Base-by-base conservation (phyloP, 257 asterid species). In the Coffea canephora region DNA sequence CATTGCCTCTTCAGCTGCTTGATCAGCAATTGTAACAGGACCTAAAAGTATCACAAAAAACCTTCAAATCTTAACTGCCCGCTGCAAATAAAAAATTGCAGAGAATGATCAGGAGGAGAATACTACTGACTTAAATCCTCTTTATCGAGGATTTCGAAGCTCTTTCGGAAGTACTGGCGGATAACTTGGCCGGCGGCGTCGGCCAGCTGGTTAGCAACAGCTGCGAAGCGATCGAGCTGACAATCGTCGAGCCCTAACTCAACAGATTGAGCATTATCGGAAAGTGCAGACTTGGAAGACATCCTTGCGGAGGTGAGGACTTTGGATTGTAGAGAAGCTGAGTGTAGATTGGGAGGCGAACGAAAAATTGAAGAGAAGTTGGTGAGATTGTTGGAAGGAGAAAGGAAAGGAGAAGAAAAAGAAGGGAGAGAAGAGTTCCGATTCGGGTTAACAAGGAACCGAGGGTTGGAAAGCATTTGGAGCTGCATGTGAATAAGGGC, bases 1-100 rank as follows among this genome's bases (percentile, higher is more conserved):
- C 99, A 95, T 95, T 0, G 98, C 80, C 85, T 93, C 98, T 88
- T 96, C 99, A 34, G 99, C 98, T 19, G 90, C 93, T 82, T 80
- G 95, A 86, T 96, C 98, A 84, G 97, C 99, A 80, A 96, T 90
- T 62, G 98, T 94, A 80, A 96, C 99, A 19, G 98, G 97, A 88
- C 99, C 99, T 96, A 82, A 78, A 82, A 75, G 25, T 5, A 9
- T 46, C 67, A 75, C 46, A 69, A 41, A 69, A 70, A 9, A 25
- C 6, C 49, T 10, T 25, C 59, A 19, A 41, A 66, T 15, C 3
- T 64, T 2, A 82, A 31, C 16, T 27, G 69, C 10, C 27, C 3
- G 43, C 43, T 3, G 43, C 5, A 39, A 39, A 39, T 39, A 39
- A 77, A 27, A 7, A 62, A 1, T 41, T 64, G 50, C 49, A 14